Evolutionary conservation across 1,284 basidiomycete species (phyloP).

Genomic region (Heterobasidion parviporum): DNA sequence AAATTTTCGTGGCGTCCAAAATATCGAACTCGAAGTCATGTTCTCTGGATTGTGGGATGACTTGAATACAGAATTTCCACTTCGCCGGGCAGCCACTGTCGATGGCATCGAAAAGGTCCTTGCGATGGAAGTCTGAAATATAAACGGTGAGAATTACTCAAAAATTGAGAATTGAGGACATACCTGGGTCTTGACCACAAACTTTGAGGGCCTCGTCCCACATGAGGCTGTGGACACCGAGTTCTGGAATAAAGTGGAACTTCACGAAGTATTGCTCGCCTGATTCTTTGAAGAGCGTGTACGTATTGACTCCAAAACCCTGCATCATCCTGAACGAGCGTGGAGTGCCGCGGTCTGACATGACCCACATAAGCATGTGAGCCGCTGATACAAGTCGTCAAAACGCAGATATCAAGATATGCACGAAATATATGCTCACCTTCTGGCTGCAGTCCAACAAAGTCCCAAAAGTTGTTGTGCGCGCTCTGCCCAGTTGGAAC

Average conservation of each 20-base stretch:
- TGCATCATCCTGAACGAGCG: conserved; percentile 83
- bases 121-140: conserved; percentile 63
- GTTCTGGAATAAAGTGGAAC: conserved; percentile 76
- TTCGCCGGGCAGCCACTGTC: conserved; percentile 56
- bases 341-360: conserved; percentile 78
- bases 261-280: conserved; percentile 76
- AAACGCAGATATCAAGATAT: not conserved
- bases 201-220: conserved; percentile 88
- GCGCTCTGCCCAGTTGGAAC: conserved; percentile 55
- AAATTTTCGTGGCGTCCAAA: conserved; percentile 79
- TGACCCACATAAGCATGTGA: conserved; percentile 78
- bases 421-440: conserved; percentile 24
- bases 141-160: not conserved
- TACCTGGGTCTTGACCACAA: conserved; percentile 68
- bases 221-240: conserved; percentile 74
- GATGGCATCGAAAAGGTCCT: conserved; percentile 76
- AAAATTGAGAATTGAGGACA: conserved; percentile 7
- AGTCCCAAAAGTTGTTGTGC: conserved; percentile 87
- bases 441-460: conserved; percentile 55
- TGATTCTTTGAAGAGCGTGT: conserved; percentile 56
- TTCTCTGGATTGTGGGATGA: conserved; percentile 57
- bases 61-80: conserved; percentile 75
- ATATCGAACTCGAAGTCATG: conserved; percentile 78
- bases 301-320: conserved; percentile 82
- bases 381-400: conserved; percentile 35